Evolutionary conservation across 495 filamentous ascomycete genomes (phyloP), one percentile per base, ranked within the genome.

Genomic region (Daldinia caldariorum): DNA sequence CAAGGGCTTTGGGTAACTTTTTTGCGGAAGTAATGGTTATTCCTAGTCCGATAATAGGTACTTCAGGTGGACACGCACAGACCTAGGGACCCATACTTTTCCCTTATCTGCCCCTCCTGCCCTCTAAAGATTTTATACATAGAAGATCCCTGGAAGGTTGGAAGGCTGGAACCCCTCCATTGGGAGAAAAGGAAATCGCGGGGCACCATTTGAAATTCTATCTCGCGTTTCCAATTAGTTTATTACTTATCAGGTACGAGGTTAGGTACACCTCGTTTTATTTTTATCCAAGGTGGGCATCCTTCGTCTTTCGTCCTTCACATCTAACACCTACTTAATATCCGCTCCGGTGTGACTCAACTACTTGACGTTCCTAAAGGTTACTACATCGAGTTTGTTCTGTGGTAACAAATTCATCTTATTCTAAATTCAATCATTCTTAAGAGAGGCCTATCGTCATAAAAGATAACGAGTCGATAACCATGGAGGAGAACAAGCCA

Each of bases 401-500:
- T 47, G 8, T 47, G 16, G 18, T 47, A 22, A 22, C 20, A 47
- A 12, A 16, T 47, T 22, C 3, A 12, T 22, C 43, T 20, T 22
- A 3, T 22, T 47, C 22, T 13, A 1, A 47, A 47, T 47, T 22
- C 8, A 47, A 47, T 1, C 20, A 22, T 47, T 47, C n/a, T 47
- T 6, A 10, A 47, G 43, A 47, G 9, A 22, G 22, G 0, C 49
- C n/a, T 32, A 32, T 53, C 49, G n/a, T 22, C 47, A 9, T 39
- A 38, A 13, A 29, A 26, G 29, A 35, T 22, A 10, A 37, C 41
- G n/a, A 38, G 12, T 51, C 49, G 26, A 58, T 13, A 61, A 66
- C 70, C 72, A 83, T 83, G 80, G 81, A 77, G 68, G 79, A 81
- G 51, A 73, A 70, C 39, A 77, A 78, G 62, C 85, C 60, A 29